Percentiles rank a stretch among this genome's conserved stretches.
These are phyloP conservation scores for Nicotiana obtusifolia DNA, from an alignment of 257 asterid genomes.

Conservation along the genomic window DNA sequence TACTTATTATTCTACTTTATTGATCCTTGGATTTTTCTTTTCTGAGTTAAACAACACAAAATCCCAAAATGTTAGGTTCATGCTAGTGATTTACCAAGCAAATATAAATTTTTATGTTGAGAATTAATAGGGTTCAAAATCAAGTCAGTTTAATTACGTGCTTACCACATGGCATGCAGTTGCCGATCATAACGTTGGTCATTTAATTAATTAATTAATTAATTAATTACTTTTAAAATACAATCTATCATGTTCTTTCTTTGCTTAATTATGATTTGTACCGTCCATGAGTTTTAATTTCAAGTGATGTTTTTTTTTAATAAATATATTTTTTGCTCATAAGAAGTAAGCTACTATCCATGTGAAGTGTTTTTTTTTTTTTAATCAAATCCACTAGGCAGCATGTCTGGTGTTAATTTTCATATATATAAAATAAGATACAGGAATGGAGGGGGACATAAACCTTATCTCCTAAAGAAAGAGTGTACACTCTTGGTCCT, in stretches of 20 bases:
- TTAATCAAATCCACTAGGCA: too few species aligned
- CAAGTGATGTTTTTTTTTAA: not conserved
- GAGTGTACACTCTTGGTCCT: too few species aligned
- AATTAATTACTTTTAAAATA: not conserved
- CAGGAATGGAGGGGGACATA: too few species aligned
- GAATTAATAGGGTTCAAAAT: not conserved
- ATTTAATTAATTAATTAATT: not conserved
- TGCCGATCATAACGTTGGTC: not conserved
- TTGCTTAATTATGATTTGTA: conserved; percentile 23
- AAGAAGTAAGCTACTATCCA: not conserved
- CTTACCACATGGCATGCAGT: conserved; percentile 19
- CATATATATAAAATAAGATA: too few species aligned
- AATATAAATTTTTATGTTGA: not conserved
- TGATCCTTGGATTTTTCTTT: not conserved
- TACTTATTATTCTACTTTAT: not conserved
- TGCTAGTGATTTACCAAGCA: conserved; percentile 11
- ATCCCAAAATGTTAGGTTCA: conserved; percentile 2
- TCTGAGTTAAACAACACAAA: not conserved
- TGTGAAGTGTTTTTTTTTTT: too few species aligned
- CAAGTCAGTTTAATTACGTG: not conserved
- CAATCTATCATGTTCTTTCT: conserved; percentile 4
- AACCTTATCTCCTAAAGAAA: too few species aligned
- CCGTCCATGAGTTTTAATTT: conserved; percentile 14
- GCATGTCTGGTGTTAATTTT: too few species aligned
- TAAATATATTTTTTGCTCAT: too few species aligned